Conservation (phyloP, 352 stramenopile genomes). For the Phytophthora pisi region DNA sequence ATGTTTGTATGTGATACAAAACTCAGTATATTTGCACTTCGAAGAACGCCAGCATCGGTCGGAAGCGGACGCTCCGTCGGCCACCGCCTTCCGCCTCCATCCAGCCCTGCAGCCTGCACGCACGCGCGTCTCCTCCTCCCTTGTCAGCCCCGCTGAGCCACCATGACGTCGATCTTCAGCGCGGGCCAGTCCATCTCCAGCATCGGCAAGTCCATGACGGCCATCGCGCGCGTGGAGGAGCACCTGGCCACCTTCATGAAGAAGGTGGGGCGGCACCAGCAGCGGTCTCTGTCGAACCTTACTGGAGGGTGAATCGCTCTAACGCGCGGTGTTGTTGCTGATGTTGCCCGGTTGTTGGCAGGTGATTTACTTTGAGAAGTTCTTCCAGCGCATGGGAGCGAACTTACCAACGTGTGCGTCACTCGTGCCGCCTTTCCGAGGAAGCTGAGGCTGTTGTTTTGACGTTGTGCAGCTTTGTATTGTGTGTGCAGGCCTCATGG, state of each 20-base stretch:
- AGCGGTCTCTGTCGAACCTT: not conserved
- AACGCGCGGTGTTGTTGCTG: not conserved
- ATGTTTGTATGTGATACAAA: conserved; percentile 11
- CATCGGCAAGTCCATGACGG: conserved; percentile 87
- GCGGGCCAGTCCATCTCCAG: conserved; percentile 83
- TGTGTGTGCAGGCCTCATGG: conserved; percentile 46
- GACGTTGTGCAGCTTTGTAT: conserved; percentile 1
- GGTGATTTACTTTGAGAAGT: conserved; percentile 87
- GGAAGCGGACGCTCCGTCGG: not conserved
- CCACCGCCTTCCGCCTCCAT: not conserved
- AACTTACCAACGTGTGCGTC: conserved; percentile 63
- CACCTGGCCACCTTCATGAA: conserved; percentile 89
- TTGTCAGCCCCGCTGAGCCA: not conserved
- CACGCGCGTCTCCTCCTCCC: conserved; percentile 1
- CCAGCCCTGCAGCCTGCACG: not conserved
- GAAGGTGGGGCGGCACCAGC: conserved; percentile 47
- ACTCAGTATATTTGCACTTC: not conserved
- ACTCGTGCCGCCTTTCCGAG: not conserved
- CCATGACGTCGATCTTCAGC: conserved; percentile 81
- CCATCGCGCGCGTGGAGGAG: conserved; percentile 75
- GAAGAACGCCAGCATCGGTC: conserved; percentile 12
- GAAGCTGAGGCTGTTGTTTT: not conserved
- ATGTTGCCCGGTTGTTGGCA: conserved; percentile 17
- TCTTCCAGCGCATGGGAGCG: conserved; percentile 70
- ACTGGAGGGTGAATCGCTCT: not conserved